Conservation (phyloP, 2,329 filamentous ascomycete genomes). For the Phaeosphaeria sp. region DNA sequence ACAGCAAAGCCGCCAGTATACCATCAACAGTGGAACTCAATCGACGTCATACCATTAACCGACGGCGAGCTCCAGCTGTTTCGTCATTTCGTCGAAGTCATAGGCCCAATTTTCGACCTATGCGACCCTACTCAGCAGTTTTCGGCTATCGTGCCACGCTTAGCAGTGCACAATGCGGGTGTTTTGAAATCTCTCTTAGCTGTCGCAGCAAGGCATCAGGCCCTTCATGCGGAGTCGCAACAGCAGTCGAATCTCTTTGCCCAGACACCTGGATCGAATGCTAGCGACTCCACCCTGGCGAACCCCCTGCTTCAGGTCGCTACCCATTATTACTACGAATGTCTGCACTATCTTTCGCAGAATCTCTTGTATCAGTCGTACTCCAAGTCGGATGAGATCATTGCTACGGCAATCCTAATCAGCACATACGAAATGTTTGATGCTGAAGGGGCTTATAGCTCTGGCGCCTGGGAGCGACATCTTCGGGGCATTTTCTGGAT, state of each 20-base stretch:
- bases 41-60: constrained; percentile 32
- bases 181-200: constrained; percentile 66
- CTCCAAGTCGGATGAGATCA: constrained; percentile 63
- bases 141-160: constrained; percentile 38
- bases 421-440: constrained; percentile 73
- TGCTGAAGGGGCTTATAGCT: constrained; percentile 52
- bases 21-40: constrained; percentile 32
- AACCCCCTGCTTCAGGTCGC: constrained; percentile 47
- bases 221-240: constrained; percentile 45
- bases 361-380: constrained; percentile 66
- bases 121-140: constrained; percentile 52
- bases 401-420: constrained; percentile 66
- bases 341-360: constrained; percentile 66
- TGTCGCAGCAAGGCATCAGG: constrained; percentile 61
- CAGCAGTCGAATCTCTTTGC: constrained; percentile 37
- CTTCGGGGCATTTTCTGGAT: constrained; percentile 72
- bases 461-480: constrained; percentile 66
- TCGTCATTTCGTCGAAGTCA: constrained; percentile 47
- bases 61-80: constrained; percentile 50
- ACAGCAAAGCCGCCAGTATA: constrained; percentile 5
- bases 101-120: constrained; percentile 53
- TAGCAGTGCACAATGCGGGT: constrained; percentile 61
- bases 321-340: constrained; percentile 67
- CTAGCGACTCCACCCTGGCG: constrained; percentile 16
- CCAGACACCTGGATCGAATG: constrained; percentile 22